These are phyloP conservation scores for Fagus sylvatica DNA, from an alignment of 306 rosid species.

Conservation along the genomic window DNA sequence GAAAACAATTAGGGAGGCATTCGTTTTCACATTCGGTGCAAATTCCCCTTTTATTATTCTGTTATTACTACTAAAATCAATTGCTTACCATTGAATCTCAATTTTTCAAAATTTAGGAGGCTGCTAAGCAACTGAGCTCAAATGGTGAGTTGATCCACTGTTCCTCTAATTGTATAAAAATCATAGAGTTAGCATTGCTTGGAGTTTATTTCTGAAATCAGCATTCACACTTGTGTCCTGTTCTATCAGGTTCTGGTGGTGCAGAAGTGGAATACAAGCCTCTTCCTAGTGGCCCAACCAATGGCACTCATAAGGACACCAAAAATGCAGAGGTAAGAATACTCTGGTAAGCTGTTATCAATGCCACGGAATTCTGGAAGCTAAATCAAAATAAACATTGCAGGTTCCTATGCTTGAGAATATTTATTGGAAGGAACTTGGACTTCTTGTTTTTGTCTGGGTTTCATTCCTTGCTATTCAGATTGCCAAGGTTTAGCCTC, in stretches of 20 bases:
- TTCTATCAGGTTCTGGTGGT: slow-evolving; percentile 48
- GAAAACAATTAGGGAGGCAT: not conserved
- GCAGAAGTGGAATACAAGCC: slow-evolving; percentile 67
- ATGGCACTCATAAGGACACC: slow-evolving; percentile 24
- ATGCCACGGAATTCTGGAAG: slow-evolving; percentile 15
- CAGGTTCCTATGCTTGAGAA: slow-evolving; percentile 69
- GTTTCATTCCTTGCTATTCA: slow-evolving; percentile 74
- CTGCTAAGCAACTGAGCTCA: slow-evolving; percentile 49
- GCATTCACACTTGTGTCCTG: slow-evolving; percentile 9
- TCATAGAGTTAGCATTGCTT: not conserved
- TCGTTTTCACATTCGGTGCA: not conserved
- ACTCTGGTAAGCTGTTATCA: not conserved
- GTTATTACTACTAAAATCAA: not conserved
- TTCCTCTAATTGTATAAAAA: slow-evolving; percentile 12
- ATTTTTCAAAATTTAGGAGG: slow-evolving; percentile 60
- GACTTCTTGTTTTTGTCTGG: slow-evolving; percentile 91
- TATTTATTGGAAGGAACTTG: slow-evolving; percentile 81
- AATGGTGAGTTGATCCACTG: slow-evolving; percentile 49
- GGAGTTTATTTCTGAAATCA: slow-evolving; percentile 15
- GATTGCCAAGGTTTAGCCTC: slow-evolving; percentile 62
- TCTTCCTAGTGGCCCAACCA: slow-evolving; percentile 68
- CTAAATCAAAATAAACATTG: slow-evolving; percentile 36
- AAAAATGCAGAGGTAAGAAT: slow-evolving; percentile 38
- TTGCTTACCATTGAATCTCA: slow-evolving; percentile 35
- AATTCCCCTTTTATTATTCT: not conserved